Percentiles rank a stretch among this genome's conserved stretches.
Evolutionary conservation across 2,329 filamentous ascomycete species (phyloP).

Genomic region (Chalara sp.): DNA sequence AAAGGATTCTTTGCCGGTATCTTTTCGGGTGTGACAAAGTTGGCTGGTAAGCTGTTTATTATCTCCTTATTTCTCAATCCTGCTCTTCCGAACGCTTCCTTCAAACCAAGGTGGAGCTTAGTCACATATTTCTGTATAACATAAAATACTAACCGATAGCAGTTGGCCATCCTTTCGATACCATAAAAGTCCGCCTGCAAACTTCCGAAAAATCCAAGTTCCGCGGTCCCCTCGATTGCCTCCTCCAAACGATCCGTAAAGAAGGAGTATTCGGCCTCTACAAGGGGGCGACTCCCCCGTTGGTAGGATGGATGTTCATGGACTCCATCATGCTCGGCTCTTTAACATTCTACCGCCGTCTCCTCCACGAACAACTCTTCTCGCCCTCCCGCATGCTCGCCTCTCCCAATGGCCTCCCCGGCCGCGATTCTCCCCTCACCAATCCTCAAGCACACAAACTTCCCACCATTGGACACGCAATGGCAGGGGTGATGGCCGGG

Average conservation of each 20-base stretch:
- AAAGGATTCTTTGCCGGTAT: constrained; percentile 97
- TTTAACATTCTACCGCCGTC: constrained; percentile 78
- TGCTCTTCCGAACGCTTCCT: background rate
- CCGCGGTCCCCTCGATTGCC: constrained; percentile 77
- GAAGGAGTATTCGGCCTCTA: constrained; percentile 84
- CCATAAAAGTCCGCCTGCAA: constrained; percentile 91
- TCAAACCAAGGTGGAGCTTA: background rate
- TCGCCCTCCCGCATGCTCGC: constrained; percentile 36
- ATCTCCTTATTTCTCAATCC: constrained; percentile 9
- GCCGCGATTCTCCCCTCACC: constrained; percentile 10
- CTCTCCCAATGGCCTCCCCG: constrained; percentile 15
- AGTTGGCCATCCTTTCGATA: constrained; percentile 78
- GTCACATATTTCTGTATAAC: background rate
- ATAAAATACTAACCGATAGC: constrained; percentile 2
- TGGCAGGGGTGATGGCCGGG: constrained; percentile 83
- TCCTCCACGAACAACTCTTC: constrained; percentile 78
- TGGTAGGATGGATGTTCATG: constrained; percentile 99
- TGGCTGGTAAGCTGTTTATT: constrained; percentile 56
- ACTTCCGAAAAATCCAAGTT: constrained; percentile 75
- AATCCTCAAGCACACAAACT: constrained; percentile 42
- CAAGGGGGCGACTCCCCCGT: constrained; percentile 86
- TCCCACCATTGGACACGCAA: constrained; percentile 73
- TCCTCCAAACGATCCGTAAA: constrained; percentile 75
- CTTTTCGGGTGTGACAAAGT: constrained; percentile 87
- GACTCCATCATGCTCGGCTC: constrained; percentile 85